phyloP scores from a whole-genome alignment of 805 yeast species.

The Wickerhamiella brachini region DNA sequence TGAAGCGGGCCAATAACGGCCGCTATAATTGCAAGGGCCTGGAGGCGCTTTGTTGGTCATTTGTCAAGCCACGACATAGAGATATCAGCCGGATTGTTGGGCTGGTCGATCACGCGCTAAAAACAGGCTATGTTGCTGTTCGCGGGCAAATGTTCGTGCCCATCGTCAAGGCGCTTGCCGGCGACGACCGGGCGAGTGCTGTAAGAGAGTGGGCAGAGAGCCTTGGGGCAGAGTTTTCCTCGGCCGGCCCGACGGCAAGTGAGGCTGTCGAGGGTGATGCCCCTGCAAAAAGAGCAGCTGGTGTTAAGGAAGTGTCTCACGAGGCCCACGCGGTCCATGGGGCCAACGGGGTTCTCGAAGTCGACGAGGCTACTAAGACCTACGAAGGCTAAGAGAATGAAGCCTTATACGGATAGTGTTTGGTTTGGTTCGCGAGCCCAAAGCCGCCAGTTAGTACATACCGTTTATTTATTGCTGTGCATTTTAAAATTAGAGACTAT shows the following conservation, averaged over 20 bases:
- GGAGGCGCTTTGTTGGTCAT: constrained; percentile 9
- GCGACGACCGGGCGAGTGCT: background rate
- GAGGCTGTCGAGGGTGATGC: background rate
- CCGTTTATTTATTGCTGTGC: background rate
- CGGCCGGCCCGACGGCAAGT: background rate
- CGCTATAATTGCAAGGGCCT: constrained; percentile 9
- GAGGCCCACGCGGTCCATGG: no score
- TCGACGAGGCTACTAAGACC: no score
- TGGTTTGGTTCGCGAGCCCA: no score
- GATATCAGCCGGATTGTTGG: constrained; percentile 12
- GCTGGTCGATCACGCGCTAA: constrained; percentile 8
- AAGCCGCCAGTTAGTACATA: constrained; percentile 1
- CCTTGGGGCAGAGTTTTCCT: background rate
- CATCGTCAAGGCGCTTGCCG: background rate
- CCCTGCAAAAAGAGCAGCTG: no score
- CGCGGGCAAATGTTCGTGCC: constrained; percentile 9
- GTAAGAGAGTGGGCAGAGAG: background rate
- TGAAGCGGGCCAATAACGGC: constrained; percentile 8
- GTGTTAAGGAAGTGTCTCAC: no score
- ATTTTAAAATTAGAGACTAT: constrained; percentile 3
- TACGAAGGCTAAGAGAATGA: no score
- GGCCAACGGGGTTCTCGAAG: no score
- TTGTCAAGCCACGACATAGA: constrained; percentile 1
- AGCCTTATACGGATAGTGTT: no score
- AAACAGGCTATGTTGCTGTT: constrained; percentile 1